Percentiles rank a stretch among this genome's conserved stretches.
Conservation (phyloP, 306 rosid species). For the Vicia villosa region DNA sequence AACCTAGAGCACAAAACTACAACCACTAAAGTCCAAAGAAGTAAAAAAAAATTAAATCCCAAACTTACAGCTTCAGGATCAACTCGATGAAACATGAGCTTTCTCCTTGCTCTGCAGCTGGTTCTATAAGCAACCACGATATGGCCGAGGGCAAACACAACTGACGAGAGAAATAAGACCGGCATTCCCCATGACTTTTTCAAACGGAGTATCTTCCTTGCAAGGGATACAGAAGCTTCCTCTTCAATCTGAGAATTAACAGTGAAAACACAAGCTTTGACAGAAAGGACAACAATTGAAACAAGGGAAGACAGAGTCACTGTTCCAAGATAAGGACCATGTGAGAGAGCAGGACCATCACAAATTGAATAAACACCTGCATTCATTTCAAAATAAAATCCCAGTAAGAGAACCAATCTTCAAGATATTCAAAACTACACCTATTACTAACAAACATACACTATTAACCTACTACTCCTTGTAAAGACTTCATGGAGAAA, state of each 20-base stretch:
- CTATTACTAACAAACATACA: slow-evolving; percentile 13
- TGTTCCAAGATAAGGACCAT: slow-evolving; percentile 97
- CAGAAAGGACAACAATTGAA: slow-evolving; percentile 80
- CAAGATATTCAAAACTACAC: not conserved
- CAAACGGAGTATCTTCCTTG: slow-evolving; percentile 78
- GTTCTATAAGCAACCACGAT: slow-evolving; percentile 94
- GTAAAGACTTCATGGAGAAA: slow-evolving; percentile 16
- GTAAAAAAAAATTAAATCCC: not conserved
- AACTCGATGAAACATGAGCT: slow-evolving; percentile 82
- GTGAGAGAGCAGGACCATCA: slow-evolving; percentile 87
- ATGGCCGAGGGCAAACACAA: slow-evolving; percentile 96
- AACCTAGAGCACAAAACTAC: slow-evolving; percentile 5
- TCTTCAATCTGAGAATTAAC: slow-evolving; percentile 88
- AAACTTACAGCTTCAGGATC: slow-evolving; percentile 89
- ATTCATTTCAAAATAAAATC: slow-evolving; percentile 29
- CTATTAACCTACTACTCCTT: slow-evolving; percentile 5
- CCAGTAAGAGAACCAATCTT: slow-evolving; percentile 14
- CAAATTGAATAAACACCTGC: slow-evolving; percentile 94
- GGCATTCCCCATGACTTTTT: slow-evolving; percentile 99
- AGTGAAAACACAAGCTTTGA: slow-evolving; percentile 83
- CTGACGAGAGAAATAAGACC: slow-evolving; percentile 85
- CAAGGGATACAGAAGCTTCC: slow-evolving; percentile 73
- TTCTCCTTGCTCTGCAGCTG: slow-evolving; percentile 96
- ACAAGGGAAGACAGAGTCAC: slow-evolving; percentile 76
- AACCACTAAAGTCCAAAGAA: slow-evolving; percentile 12